phyloP scores from a whole-genome alignment of 2,329 filamentous ascomycete genomes.

The Claviceps africana region DNA sequence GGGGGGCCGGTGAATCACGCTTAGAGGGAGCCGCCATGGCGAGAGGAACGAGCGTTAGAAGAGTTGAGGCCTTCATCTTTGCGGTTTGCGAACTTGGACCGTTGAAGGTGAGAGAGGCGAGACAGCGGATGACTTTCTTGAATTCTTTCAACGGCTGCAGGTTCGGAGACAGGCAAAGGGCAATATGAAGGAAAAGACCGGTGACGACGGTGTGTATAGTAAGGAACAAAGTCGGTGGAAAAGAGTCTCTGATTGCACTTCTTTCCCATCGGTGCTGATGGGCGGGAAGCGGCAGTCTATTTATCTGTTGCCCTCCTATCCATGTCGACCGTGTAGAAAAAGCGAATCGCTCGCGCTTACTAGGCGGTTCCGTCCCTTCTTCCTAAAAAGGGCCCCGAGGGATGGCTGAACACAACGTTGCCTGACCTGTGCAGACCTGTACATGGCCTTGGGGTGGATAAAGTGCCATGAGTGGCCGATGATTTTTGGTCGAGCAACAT shows the following conservation, averaged over 20 bases:
- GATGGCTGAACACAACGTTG: neutral
- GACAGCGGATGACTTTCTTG: neutral
- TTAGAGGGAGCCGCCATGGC: slow-evolving; percentile 18
- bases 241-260: neutral
- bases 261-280: neutral
- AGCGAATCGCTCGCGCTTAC: neutral
- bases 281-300: neutral
- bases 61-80: slow-evolving; percentile 18
- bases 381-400: neutral
- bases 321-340: neutral
- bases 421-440: neutral
- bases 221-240: neutral
- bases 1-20: slow-evolving; percentile 20
- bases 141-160: too few relatives aligned
- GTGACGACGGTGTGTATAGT: neutral
- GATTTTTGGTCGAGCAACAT: neutral
- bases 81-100: neutral
- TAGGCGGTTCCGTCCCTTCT: neutral
- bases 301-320: neutral
- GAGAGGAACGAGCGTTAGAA: slow-evolving; percentile 20
- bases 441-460: neutral
- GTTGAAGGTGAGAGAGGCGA: neutral
- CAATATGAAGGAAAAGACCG: too few relatives aligned
- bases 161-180: too few relatives aligned
- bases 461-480: neutral